A percentile compares a stretch with the other conserved stretches of the same genome.
Conservation (phyloP, 2,329 filamentous ascomycete species). For the Didymella lethalis region DNA sequence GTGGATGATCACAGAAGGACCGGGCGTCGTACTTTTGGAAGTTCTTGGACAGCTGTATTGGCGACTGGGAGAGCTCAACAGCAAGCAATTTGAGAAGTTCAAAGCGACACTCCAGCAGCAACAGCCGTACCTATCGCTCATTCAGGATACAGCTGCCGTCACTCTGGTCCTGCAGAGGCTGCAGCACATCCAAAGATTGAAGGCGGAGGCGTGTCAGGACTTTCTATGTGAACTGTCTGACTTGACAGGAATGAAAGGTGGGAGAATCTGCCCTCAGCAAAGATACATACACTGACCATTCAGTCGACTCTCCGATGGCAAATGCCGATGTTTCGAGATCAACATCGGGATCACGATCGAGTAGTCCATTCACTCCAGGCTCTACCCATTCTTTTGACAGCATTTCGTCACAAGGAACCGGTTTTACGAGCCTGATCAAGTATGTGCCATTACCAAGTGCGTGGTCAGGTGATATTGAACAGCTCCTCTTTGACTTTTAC, state of each 20-base stretch:
- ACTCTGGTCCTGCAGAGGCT: constrained; percentile 45
- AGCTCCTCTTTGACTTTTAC: constrained; percentile 43
- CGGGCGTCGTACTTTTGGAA: constrained; percentile 44
- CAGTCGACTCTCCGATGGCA: constrained; percentile 40
- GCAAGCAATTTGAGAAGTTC: constrained; percentile 49
- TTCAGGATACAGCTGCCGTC: constrained; percentile 36
- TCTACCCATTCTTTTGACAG: constrained; percentile 40
- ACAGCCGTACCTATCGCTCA: constrained; percentile 38
- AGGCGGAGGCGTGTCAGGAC: constrained; percentile 46
- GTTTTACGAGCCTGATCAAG: constrained; percentile 40
- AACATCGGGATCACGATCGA: constrained; percentile 33
- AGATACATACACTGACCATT: constrained; percentile 21
- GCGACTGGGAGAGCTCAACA: constrained; percentile 48
- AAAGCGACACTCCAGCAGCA: constrained; percentile 40
- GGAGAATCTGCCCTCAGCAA: not conserved
- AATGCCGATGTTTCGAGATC: constrained; percentile 34
- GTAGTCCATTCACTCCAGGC: constrained; percentile 38
- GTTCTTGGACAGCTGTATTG: constrained; percentile 48
- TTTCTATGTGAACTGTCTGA: constrained; percentile 47
- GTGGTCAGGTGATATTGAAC: constrained; percentile 39
- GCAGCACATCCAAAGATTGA: constrained; percentile 43
- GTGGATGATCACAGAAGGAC: constrained; percentile 47
- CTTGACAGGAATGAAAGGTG: constrained; percentile 41
- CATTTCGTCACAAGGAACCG: constrained; percentile 33
- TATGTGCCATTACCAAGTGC: constrained; percentile 33